These are phyloP conservation scores for Cinchona pubescens DNA, from an alignment of 257 asterid genomes.

Conservation along the genomic window DNA sequence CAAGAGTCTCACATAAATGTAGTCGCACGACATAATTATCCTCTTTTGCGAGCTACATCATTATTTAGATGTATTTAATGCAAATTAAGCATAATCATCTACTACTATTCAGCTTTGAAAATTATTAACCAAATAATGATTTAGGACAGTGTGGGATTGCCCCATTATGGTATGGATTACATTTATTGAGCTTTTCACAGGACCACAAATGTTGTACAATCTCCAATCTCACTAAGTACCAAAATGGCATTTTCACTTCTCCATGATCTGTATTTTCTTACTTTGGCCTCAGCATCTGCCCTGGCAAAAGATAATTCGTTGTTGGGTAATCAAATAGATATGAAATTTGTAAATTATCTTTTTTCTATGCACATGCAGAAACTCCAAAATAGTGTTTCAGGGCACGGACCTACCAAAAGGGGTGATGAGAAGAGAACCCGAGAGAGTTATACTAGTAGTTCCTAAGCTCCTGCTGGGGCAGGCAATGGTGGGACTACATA, in stretches of 20 bases:
- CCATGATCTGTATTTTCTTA: neutral
- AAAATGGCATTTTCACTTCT: neutral
- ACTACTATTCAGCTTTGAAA: neutral
- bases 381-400: constrained; percentile 11
- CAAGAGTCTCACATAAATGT: neutral
- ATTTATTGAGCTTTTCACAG: neutral
- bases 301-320: neutral
- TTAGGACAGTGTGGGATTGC: neutral
- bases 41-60: neutral
- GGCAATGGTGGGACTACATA: neutral
- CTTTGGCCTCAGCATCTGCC: constrained; percentile 8
- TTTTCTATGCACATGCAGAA: constrained; percentile 22
- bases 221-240: neutral
- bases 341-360: neutral
- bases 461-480: neutral
- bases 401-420: constrained; percentile 13
- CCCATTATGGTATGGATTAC: neutral
- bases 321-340: neutral
- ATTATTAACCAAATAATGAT: neutral
- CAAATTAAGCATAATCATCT: neutral
- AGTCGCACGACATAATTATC: neutral
- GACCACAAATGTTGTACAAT: constrained; percentile 9
- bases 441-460: neutral
- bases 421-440: neutral
- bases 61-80: neutral